Conservation (phyloP, 257 asterid genomes). For the Mitragyna speciosa region DNA sequence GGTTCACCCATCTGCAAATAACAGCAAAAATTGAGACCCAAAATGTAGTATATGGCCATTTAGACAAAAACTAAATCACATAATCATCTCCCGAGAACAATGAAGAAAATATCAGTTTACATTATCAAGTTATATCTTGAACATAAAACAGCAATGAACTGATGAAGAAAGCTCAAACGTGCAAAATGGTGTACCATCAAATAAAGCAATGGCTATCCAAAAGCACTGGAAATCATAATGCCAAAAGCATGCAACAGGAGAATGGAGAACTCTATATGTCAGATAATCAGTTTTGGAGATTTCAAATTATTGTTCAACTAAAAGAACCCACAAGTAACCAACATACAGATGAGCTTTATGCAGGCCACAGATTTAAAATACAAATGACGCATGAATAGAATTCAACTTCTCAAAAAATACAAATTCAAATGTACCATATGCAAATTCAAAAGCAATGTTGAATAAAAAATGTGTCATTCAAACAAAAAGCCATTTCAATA, state of each 20-base stretch:
- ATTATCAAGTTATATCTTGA: background rate
- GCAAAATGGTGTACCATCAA: background rate
- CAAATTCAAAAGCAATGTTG: background rate
- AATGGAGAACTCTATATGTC: background rate
- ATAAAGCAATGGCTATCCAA: background rate
- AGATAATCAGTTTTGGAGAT: background rate
- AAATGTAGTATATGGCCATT: background rate
- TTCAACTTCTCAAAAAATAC: background rate
- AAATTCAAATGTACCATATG: background rate
- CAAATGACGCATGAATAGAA: background rate
- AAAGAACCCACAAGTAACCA: background rate
- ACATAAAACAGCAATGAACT: too few relatives aligned
- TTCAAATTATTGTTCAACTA: background rate
- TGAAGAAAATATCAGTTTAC: background rate
- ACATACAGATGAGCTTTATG: background rate
- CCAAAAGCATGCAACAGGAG: background rate
- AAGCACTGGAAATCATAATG: background rate
- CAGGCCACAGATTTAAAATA: background rate
- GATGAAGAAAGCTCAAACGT: background rate
- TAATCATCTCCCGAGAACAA: background rate
- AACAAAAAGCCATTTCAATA: background rate
- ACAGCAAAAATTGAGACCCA: background rate
- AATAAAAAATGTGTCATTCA: background rate
- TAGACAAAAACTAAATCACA: background rate
- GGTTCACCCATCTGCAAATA: constrained; percentile 37